Evolutionary conservation across 1,284 basidiomycete genomes (phyloP), one percentile per base, ranked within the genome.

Genomic region (Volvariella surrecta): DNA sequence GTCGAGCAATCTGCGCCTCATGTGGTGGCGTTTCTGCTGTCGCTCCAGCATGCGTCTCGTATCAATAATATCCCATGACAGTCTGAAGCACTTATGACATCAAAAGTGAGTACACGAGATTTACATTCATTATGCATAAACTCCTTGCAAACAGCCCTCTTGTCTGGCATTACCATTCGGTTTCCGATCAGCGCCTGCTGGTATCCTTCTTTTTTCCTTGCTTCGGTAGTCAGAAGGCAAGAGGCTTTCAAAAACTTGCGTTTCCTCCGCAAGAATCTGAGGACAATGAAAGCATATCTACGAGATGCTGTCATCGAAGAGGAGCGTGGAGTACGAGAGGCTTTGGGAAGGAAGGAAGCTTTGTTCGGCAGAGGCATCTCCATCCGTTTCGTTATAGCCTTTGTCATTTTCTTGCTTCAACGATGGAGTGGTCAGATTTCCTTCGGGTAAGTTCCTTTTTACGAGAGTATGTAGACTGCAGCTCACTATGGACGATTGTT

Each of bases 1-100:
- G 88, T 15, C 78, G 88, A 42, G 78, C 89, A 39, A 65, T 88
- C 39, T 53, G 63, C 39, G 83, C 83, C 47, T 45, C 87, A 17
- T 83, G 83, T 20, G 83, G 80, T 44, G 78, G 66, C 13, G 79
- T 82, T 41, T 81, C 64, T 19, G 66, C 66, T 4, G 79, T 87
- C 2, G 71, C 82, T 6, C 87, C 87, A 7, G 76, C 85, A 0
- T 89, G 76, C 53, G 84, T 89, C 2, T 81, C 82, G 1, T n/a
- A n/a, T n/a, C 88, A 89, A 58, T 88, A 85, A 56, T 73, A 78
- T 0, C 87, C 87, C 3, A 88, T 87, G 57, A 70, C 82, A 6
- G 82, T 82, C 19, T n/a, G n/a, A n/a, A n/a, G n/a, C n/a, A n/a
- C n/a, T n/a, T n/a, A n/a, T n/a, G 77, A 34, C 74, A 84, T 53